phyloP scores from a whole-genome alignment of 305 asterid species.

The Fraxinus sp. region DNA sequence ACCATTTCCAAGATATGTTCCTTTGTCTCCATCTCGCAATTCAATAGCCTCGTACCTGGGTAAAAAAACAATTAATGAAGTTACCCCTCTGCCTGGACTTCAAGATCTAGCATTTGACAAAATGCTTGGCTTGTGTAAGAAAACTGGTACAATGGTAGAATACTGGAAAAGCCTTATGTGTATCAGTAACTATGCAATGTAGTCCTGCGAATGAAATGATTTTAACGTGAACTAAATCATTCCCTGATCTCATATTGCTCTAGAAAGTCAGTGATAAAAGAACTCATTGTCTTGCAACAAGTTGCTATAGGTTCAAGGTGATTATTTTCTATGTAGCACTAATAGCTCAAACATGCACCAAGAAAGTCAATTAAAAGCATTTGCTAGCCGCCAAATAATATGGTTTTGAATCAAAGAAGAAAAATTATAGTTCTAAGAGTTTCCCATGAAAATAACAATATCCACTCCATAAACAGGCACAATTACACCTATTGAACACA shows the following conservation, averaged over 20 bases:
- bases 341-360: background rate
- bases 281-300: conserved; percentile 10
- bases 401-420: background rate
- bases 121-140: conserved; percentile 10
- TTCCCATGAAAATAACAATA: background rate
- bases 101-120: conserved; percentile 18
- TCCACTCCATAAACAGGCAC: background rate
- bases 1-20: conserved; percentile 89
- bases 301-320: background rate
- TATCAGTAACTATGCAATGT: background rate
- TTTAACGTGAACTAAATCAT: background rate
- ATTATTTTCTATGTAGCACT: conserved; percentile 1
- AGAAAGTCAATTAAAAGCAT: conserved; percentile 15
- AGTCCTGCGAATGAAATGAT: background rate
- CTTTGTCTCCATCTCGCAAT: conserved; percentile 93
- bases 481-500: background rate
- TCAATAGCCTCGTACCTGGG: conserved; percentile 89
- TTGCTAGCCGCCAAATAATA: background rate
- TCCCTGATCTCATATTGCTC: background rate
- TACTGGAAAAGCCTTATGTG: conserved; percentile 5
- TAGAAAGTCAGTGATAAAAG: background rate
- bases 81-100: conserved; percentile 1
- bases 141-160: conserved; percentile 9
- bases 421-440: background rate
- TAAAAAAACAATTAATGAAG: conserved; percentile 24